Conservation (phyloP, 2,329 filamentous ascomycete species). For the Helotiales sp. region DNA sequence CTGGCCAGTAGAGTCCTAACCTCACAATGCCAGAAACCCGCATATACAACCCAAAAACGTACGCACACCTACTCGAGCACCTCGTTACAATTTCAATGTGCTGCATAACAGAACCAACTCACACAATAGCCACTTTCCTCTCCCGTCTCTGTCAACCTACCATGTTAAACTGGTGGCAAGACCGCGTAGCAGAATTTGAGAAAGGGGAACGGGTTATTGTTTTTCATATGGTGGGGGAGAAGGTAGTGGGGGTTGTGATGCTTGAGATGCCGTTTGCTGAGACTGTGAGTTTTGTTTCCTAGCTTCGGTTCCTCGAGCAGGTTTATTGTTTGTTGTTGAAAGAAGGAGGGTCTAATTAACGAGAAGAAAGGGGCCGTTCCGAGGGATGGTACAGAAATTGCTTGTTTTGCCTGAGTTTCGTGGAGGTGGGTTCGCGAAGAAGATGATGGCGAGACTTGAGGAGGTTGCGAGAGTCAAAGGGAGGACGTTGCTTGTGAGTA, state of each 20-base stretch:
- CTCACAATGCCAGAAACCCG: conserved; percentile 16
- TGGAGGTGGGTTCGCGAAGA: conserved; percentile 50
- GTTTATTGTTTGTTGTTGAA: too few species aligned
- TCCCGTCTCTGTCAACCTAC: conserved; percentile 58
- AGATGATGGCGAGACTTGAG: conserved; percentile 56
- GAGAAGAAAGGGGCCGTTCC: conserved; percentile 52
- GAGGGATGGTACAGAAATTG: conserved; percentile 57
- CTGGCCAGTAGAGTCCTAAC: too few species aligned
- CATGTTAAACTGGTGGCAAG: conserved; percentile 58
- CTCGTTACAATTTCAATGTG: conserved; percentile 58
- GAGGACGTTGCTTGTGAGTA: conserved; percentile 53
- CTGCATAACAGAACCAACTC: conserved; percentile 56
- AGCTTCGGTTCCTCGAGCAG: too few species aligned
- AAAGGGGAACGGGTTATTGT: conserved; percentile 51
- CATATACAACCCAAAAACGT: conserved; percentile 45
- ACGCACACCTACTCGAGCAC: conserved; percentile 54
- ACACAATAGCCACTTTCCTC: conserved; percentile 57
- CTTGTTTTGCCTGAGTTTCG: conserved; percentile 54
- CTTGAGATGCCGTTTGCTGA: conserved; percentile 52
- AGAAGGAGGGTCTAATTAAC: too few species aligned
- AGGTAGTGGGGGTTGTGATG: conserved; percentile 57
- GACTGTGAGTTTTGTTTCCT: too few species aligned
- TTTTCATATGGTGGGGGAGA: conserved; percentile 48
- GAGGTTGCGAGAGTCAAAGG: conserved; percentile 49
- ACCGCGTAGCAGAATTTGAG: conserved; percentile 48